Base-by-base conservation (phyloP, 805 yeast species). In the Lachancea fermentati region DNA sequence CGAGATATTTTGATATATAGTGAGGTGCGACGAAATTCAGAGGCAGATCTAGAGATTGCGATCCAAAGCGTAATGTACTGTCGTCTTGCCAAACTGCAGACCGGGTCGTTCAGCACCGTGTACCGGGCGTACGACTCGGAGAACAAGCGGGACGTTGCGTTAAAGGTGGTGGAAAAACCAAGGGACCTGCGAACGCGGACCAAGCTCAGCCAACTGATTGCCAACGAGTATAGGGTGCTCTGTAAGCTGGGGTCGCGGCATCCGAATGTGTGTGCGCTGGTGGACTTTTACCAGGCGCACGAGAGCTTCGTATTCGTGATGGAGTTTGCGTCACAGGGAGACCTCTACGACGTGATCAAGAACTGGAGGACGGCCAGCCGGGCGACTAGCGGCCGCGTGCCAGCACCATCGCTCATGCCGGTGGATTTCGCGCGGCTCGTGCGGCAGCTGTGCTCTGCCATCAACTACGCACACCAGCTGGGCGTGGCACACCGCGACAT, bases 401-500 rank as follows among this genome's bases (percentile, higher is more conserved):
- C 51, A 24, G 22, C 11, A 30, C 16, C 30, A 19, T 43, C 50
- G 8, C 14, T 44, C 16, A 38, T 45, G 4, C 50, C 48, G 29
- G 22, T 56, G 26, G 51, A 58, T 33, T 67, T 55, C 49, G 67
- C 57, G 50, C 68, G 61, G 46, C 55, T 67, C 55, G 59, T 76
- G 28, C 63, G 63, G 37, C 83, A 81, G 56, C 50, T 82, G 39
- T 61, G 65, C 41, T 61, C 64, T 29, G 85, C 81, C 6, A 60
- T 83, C 19, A 50, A 60, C 11, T 76, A 65, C 50, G 68, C 81
- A 4, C 91, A 83, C 53, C 58, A 72, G 3, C 60, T 64, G 31
- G 81, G 81, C 0, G 68, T 81, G 11, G 80, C 75, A 47, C 89
- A 81, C 57, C 66, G 89, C 35, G 89, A 81, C 54, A 71, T 81